A percentile compares a stretch with the other conserved stretches of the same genome.
Conservation (phyloP, 1,139 yeast species). For the Kluyveromyces marxianus region DNA sequence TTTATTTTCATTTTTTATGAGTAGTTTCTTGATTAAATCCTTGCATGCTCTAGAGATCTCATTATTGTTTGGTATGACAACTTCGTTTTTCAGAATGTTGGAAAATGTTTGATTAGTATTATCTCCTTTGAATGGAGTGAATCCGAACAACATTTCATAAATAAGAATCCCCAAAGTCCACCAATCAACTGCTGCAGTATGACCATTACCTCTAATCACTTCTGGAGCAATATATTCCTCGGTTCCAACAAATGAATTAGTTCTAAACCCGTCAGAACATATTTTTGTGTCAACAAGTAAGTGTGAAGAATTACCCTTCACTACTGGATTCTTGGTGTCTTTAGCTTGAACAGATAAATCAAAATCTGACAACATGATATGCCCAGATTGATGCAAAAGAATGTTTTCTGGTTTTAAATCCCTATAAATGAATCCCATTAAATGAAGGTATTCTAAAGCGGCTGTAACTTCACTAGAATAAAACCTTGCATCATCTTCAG, state of each 20-base stretch:
- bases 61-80: constrained; percentile 50
- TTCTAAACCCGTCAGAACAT: constrained; percentile 90
- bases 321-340: constrained; percentile 48
- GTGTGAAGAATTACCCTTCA: constrained; percentile 23
- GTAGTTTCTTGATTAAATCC: constrained; percentile 65
- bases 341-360: constrained; percentile 89
- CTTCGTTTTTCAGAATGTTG: constrained; percentile 77
- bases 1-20: constrained; percentile 82
- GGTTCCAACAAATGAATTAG: constrained; percentile 96
- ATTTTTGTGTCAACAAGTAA: constrained; percentile 73
- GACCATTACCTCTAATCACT: constrained; percentile 94
- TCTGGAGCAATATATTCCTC: constrained; percentile 98
- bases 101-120: constrained; percentile 85
- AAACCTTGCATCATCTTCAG: constrained; percentile 83
- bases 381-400: constrained; percentile 88
- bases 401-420: constrained; percentile 95
- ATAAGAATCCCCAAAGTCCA: constrained; percentile 94
- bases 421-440: constrained; percentile 94
- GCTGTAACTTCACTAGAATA: constrained; percentile 98
- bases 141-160: constrained; percentile 90
- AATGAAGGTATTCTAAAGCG: constrained; percentile 87
- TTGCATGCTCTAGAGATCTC: constrained; percentile 69
- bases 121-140: constrained; percentile 91
- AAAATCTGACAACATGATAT: constrained; percentile 94
- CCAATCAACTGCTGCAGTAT: constrained; percentile 98